Percentiles rank a stretch among this genome's conserved stretches.
phyloP scores from a whole-genome alignment of 1,139 yeast genomes.

The Candida sanyaensis region DNA sequence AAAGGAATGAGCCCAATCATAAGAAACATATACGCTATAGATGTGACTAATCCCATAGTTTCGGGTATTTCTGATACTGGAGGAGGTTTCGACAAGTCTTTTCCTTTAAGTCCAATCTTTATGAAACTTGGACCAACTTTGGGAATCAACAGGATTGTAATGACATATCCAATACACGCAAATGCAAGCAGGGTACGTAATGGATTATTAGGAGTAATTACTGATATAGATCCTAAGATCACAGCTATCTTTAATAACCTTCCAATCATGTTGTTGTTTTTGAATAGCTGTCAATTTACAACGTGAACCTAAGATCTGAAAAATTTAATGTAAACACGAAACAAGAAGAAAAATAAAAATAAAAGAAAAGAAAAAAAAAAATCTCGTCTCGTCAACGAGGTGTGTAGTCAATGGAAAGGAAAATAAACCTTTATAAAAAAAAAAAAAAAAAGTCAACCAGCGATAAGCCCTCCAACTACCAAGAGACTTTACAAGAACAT shows the following conservation, averaged over 20 bases:
- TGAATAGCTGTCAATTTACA: too few species aligned
- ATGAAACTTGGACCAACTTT: slow-evolving; percentile 65
- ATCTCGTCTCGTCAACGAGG: not conserved
- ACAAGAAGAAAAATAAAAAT: slow-evolving; percentile 2
- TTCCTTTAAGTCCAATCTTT: slow-evolving; percentile 78
- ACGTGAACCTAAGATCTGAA: not conserved
- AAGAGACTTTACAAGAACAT: too few species aligned
- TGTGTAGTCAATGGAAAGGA: too few species aligned
- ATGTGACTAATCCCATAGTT: slow-evolving; percentile 86
- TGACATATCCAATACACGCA: slow-evolving; percentile 62
- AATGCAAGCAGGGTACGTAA: slow-evolving; percentile 62
- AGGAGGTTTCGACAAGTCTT: slow-evolving; percentile 71
- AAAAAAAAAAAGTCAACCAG: not conserved
- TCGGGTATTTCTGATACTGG: slow-evolving; percentile 74
- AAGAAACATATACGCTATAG: slow-evolving; percentile 74
- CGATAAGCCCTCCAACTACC: slow-evolving; percentile 12
- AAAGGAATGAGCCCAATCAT: slow-evolving; percentile 90
- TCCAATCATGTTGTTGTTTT: slow-evolving; percentile 4
- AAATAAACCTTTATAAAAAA: too few species aligned
- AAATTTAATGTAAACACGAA: not conserved
- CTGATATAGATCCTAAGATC: slow-evolving; percentile 20
- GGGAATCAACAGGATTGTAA: slow-evolving; percentile 66
- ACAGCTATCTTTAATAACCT: slow-evolving; percentile 16
- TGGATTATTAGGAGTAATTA: slow-evolving; percentile 34
- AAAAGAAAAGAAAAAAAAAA: not conserved